Percentiles rank a stretch among this genome's conserved stretches.
These are phyloP conservation scores for Annulohypoxylon bovei DNA, from an alignment of 495 filamentous ascomycete genomes.

Conservation along the genomic window DNA sequence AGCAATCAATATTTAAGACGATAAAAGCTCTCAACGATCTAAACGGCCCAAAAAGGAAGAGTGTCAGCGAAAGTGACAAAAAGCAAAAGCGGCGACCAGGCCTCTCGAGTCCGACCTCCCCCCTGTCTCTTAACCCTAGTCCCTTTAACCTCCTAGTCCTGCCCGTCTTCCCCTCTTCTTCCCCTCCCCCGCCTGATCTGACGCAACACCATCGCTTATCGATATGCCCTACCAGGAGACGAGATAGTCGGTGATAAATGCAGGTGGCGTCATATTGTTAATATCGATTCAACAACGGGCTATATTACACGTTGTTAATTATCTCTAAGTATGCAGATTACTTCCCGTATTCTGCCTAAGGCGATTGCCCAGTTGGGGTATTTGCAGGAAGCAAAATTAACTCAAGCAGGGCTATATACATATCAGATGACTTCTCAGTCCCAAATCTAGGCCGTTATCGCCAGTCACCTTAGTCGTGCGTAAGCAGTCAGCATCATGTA, in stretches of 20 bases:
- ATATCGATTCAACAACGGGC: conserved; percentile 24
- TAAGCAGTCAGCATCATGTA: conserved; percentile 28
- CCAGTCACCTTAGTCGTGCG: conserved; percentile 28
- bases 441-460: conserved; percentile 31
- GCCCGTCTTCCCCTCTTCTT: conserved; percentile 6
- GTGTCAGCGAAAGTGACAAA: conserved; percentile 2
- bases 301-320: conserved; percentile 39
- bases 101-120: neutral
- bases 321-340: conserved; percentile 33
- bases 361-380: conserved; percentile 27
- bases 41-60: neutral
- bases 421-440: conserved; percentile 36
- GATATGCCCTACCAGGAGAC: conserved; percentile 43
- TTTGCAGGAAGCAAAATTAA: conserved; percentile 37
- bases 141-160: neutral
- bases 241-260: conserved; percentile 30
- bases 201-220: conserved; percentile 40
- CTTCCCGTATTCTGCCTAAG: conserved; percentile 32
- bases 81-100: conserved; percentile 16
- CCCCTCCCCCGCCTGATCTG: conserved; percentile 44
- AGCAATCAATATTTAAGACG: neutral
- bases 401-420: conserved; percentile 34
- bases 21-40: neutral
- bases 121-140: neutral
- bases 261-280: conserved; percentile 36